phyloP scores from a whole-genome alignment of 2,329 filamentous ascomycete species.

The Cephalotrichum gorgonifer region DNA sequence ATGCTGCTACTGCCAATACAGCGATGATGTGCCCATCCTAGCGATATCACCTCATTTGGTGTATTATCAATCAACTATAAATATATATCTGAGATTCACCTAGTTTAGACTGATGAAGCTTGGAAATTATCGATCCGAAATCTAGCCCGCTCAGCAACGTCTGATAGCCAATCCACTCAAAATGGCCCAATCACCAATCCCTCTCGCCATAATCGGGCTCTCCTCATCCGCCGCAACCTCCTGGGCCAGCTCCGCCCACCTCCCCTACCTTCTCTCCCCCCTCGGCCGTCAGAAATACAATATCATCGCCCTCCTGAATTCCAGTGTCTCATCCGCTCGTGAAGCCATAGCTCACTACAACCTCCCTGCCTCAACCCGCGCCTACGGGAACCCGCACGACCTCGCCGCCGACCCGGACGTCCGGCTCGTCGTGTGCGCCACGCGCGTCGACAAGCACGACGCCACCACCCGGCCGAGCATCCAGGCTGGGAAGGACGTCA shows the following conservation, averaged over 20 bases:
- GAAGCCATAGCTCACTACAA: constrained; percentile 31
- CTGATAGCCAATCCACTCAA: not conserved
- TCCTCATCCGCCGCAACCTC: constrained; percentile 37
- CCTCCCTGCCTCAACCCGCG: constrained; percentile 27
- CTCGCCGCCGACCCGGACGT: constrained; percentile 32
- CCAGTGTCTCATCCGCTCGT: constrained; percentile 29
- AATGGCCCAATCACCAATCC: constrained; percentile 25
- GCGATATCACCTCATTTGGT: too few species aligned
- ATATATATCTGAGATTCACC: too few species aligned
- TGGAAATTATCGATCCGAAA: too few species aligned
- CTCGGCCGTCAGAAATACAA: constrained; percentile 29
- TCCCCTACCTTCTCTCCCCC: constrained; percentile 29
- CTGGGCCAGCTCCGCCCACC: constrained; percentile 34
- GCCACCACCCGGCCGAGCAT: constrained; percentile 33
- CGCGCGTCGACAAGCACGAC: constrained; percentile 43
- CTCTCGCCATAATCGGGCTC: constrained; percentile 47
- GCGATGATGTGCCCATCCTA: too few species aligned
- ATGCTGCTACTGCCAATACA: too few species aligned
- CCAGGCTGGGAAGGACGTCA: constrained; percentile 40
- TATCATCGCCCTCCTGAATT: constrained; percentile 44
- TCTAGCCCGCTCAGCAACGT: too few species aligned
- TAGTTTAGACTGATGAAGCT: too few species aligned
- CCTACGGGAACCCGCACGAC: constrained; percentile 38
- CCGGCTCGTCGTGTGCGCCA: constrained; percentile 44
- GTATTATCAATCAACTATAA: too few species aligned